phyloP scores from a whole-genome alignment of 306 rosid genomes.

The Prunus mira region DNA sequence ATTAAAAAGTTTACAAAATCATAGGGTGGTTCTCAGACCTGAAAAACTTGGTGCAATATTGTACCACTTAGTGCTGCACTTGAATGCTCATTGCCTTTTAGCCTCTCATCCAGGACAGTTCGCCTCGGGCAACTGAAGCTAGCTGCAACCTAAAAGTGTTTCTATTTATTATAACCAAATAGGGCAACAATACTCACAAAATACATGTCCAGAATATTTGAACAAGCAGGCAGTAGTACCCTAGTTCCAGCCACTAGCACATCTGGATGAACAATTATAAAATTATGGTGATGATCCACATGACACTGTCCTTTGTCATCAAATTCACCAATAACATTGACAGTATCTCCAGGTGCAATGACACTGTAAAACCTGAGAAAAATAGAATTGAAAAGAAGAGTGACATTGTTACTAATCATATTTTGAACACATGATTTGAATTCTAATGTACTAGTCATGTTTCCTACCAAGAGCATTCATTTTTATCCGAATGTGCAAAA shows the following conservation, averaged over 20 bases:
- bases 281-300: constrained; percentile 61
- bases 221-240: constrained; percentile 49
- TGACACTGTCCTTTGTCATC: constrained; percentile 66
- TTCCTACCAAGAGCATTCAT: neutral
- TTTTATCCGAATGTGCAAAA: neutral
- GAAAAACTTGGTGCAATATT: constrained; percentile 84
- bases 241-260: constrained; percentile 78
- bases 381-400: neutral
- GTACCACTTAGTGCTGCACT: constrained; percentile 77
- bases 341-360: constrained; percentile 85
- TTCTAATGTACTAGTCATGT: neutral
- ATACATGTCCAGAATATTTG: constrained; percentile 11
- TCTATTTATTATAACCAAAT: constrained; percentile 26
- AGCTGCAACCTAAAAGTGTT: constrained; percentile 63
- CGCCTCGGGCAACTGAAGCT: constrained; percentile 82
- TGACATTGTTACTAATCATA: neutral
- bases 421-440: neutral
- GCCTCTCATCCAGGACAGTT: constrained; percentile 87
- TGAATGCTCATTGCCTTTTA: constrained; percentile 70
- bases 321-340: constrained; percentile 79
- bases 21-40: constrained; percentile 48
- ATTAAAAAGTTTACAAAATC: constrained; percentile 7
- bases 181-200: neutral
- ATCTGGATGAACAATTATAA: constrained; percentile 80
- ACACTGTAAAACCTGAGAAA: constrained; percentile 64